phyloP scores from a whole-genome alignment of 176 grass and related monocot genomes.

The Alopecurus myosuroides region DNA sequence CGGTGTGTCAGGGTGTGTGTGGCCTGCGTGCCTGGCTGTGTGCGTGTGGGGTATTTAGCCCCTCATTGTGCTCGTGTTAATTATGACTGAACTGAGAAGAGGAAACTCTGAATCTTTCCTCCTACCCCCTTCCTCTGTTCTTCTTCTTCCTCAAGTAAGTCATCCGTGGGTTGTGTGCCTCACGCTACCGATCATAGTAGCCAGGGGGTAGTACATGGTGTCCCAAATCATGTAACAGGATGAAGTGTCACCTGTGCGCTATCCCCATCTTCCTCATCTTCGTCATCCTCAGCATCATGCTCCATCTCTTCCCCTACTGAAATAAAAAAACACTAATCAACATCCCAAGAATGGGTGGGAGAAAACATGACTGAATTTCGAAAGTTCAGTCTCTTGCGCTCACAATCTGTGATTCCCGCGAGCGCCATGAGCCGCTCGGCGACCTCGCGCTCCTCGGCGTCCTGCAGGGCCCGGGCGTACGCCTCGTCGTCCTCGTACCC shows the following conservation, averaged over 20 bases:
- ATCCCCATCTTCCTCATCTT: conserved; percentile 47
- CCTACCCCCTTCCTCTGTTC: too few species aligned
- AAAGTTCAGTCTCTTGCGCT: background rate
- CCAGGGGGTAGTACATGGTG: too few species aligned
- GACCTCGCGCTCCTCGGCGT: conserved; percentile 61
- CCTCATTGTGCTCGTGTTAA: too few species aligned
- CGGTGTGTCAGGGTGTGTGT: too few species aligned
- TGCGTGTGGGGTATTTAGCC: too few species aligned
- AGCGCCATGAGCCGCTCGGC: conserved; percentile 71
- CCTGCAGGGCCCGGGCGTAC: conserved; percentile 73
- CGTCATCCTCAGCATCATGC: conserved; percentile 26
- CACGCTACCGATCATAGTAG: too few species aligned
- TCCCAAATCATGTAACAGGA: background rate
- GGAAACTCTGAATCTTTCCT: too few species aligned
- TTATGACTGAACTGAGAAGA: too few species aligned
- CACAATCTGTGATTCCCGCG: conserved; percentile 61
- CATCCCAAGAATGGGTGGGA: background rate
- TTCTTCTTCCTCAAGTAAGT: too few species aligned
- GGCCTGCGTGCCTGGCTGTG: too few species aligned
- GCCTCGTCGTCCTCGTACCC: conserved; percentile 65
- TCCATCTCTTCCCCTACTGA: conserved; percentile 59
- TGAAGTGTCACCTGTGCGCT: conserved; percentile 44
- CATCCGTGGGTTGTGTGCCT: too few species aligned
- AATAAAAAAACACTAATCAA: background rate
- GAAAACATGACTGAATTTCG: background rate